A percentile compares a stretch with the other conserved stretches of the same genome.
phyloP scores from a whole-genome alignment of 2,329 filamentous ascomycete genomes.

The Alternaria novae-zelandiae region DNA sequence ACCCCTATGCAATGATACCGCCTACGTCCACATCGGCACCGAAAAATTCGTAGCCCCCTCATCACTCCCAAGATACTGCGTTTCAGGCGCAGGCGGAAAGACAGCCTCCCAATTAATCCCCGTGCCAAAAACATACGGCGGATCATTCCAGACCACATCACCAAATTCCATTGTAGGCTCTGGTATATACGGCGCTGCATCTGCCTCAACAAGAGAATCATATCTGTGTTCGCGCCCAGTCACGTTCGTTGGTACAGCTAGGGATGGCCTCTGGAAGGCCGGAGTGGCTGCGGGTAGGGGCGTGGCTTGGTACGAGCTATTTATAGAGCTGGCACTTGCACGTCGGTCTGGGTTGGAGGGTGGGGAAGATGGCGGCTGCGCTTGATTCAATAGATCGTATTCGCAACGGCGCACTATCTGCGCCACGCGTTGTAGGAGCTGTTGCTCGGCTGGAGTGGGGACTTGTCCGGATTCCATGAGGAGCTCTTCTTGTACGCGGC shows the following conservation, averaged over 20 bases:
- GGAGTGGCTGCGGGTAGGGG: not conserved
- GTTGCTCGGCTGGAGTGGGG: slow-evolving; percentile 30
- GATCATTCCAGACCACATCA: slow-evolving; percentile 9
- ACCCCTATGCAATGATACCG: no score
- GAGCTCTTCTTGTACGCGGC: slow-evolving; percentile 42
- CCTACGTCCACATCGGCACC: slow-evolving; percentile 14
- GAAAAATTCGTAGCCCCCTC: slow-evolving; percentile 6
- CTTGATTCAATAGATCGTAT: slow-evolving; percentile 25
- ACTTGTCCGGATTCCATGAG: slow-evolving; percentile 27
- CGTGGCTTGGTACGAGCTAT: slow-evolving; percentile 2
- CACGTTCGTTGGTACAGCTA: not conserved
- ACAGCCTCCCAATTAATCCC: slow-evolving; percentile 32
- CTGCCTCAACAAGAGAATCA: not conserved
- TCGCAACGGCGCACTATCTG: slow-evolving; percentile 38
- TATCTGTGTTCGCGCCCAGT: not conserved
- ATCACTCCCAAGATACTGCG: not conserved
- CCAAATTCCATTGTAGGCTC: slow-evolving; percentile 9
- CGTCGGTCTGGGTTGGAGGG: not conserved
- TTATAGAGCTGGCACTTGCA: slow-evolving; percentile 5
- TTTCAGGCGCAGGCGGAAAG: slow-evolving; percentile 19
- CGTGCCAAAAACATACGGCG: slow-evolving; percentile 10
- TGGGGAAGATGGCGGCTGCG: not conserved
- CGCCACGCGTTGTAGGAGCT: slow-evolving; percentile 35
- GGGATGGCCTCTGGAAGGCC: not conserved
- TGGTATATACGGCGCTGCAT: not conserved